Conservation (phyloP, 78 protist genomes). For the Dictyostelium intermedium region DNA sequence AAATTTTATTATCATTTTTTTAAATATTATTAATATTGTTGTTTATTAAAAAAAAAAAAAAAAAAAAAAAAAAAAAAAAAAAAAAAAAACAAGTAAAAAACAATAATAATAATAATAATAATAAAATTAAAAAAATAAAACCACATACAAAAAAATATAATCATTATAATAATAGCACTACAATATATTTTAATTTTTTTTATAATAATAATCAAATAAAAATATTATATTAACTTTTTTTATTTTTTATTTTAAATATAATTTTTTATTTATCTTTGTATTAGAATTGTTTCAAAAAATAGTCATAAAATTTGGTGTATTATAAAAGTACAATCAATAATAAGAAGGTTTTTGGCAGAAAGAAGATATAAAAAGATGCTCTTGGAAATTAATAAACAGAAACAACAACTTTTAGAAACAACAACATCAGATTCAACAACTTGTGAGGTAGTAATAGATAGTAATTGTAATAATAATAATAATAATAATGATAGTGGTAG, state of each 20-base stretch:
- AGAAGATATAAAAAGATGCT: constrained; percentile 6
- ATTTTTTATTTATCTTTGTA: neutral
- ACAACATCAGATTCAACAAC: neutral
- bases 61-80: neutral
- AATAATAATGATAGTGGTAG: neutral
- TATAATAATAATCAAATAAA: neutral
- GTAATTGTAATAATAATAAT: neutral
- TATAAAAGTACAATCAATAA: constrained; percentile 39
- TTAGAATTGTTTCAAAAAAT: constrained; percentile 66
- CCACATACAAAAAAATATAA: neutral
- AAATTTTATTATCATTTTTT: neutral
- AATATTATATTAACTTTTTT: neutral
- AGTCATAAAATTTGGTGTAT: constrained; percentile 73
- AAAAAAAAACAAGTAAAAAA: neutral
- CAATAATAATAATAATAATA: neutral
- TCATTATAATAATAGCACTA: neutral
- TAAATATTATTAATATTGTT: neutral
- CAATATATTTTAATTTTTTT: neutral
- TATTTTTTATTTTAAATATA: neutral
- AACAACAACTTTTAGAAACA: neutral
- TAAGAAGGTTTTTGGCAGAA: constrained; percentile 51
- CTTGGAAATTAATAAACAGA: neutral
- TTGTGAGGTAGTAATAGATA: neutral
- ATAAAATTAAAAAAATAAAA: too few species aligned
- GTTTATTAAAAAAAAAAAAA: neutral